Conservation (phyloP, 345 rosid species). For the Turritis glabra region DNA sequence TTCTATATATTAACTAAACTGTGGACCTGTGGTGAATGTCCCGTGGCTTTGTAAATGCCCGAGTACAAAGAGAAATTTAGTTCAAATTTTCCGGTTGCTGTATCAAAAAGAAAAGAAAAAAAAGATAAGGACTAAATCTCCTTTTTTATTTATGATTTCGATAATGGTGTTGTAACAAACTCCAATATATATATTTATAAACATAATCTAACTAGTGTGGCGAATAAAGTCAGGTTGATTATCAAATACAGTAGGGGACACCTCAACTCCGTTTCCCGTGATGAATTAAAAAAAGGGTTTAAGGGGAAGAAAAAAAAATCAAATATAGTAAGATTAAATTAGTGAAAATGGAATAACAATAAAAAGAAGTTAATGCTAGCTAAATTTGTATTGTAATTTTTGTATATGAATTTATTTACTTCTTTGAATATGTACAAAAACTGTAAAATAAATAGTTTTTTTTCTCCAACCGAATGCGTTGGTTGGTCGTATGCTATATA, state of each 20-base stretch:
- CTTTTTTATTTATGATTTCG: background rate
- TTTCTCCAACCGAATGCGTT: background rate
- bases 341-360: background rate
- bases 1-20: background rate
- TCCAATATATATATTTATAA: background rate
- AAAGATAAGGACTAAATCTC: background rate
- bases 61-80: background rate
- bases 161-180: background rate
- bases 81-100: background rate
- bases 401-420: background rate
- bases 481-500: background rate
- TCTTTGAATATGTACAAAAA: background rate
- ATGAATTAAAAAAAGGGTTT: background rate
- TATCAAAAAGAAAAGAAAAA: background rate
- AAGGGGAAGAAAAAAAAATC: background rate
- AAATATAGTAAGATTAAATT: background rate
- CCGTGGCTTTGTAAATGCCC: background rate
- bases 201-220: background rate
- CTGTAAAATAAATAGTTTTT: background rate
- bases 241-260: background rate
- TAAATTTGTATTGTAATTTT: background rate
- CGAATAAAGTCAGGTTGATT: background rate
- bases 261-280: background rate
- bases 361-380: background rate
- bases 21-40: background rate